These are phyloP conservation scores for Ceratocystis huliohia DNA, from an alignment of 2,329 filamentous ascomycete species.

Conservation along the genomic window DNA sequence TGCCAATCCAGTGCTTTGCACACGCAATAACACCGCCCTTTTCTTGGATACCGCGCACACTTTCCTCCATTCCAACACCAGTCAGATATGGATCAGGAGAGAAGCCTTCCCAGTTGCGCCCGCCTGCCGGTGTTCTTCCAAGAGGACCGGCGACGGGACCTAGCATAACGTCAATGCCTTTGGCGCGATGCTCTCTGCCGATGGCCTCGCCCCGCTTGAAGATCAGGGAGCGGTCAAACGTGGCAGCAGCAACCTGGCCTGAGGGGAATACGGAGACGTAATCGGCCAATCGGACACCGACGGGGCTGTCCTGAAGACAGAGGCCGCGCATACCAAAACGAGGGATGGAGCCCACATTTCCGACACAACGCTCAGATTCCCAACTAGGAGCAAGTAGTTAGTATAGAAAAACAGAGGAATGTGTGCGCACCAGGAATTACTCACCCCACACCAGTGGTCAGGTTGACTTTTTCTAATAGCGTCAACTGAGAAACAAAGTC, in stretches of 20 bases:
- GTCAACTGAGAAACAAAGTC: slow-evolving; percentile 74
- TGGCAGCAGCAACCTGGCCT: slow-evolving; percentile 68
- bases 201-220: slow-evolving; percentile 36
- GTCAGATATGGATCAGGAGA: slow-evolving; percentile 63
- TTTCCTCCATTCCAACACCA: slow-evolving; percentile 58
- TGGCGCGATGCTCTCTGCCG: slow-evolving; percentile 53
- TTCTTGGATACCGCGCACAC: slow-evolving; percentile 71
- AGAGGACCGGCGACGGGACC: slow-evolving; percentile 37
- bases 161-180: slow-evolving; percentile 64
- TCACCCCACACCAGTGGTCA: slow-evolving; percentile 81
- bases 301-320: slow-evolving; percentile 78
- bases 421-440: slow-evolving; percentile 25
- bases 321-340: slow-evolving; percentile 56
- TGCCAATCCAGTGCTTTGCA: slow-evolving; percentile 62
- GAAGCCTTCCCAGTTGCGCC: slow-evolving; percentile 53
- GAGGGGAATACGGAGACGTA: slow-evolving; percentile 72
- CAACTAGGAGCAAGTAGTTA: slow-evolving; percentile 25
- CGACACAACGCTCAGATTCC: slow-evolving; percentile 58
- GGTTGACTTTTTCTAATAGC: slow-evolving; percentile 78
- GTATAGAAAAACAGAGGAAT: neutral
- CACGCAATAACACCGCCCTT: slow-evolving; percentile 71
- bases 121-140: slow-evolving; percentile 35
- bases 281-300: slow-evolving; percentile 66
- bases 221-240: slow-evolving; percentile 63
- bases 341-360: slow-evolving; percentile 58